Evolutionary conservation across 179 eudicot genomes (phyloP).

Genomic region (Nepenthes alata): DNA sequence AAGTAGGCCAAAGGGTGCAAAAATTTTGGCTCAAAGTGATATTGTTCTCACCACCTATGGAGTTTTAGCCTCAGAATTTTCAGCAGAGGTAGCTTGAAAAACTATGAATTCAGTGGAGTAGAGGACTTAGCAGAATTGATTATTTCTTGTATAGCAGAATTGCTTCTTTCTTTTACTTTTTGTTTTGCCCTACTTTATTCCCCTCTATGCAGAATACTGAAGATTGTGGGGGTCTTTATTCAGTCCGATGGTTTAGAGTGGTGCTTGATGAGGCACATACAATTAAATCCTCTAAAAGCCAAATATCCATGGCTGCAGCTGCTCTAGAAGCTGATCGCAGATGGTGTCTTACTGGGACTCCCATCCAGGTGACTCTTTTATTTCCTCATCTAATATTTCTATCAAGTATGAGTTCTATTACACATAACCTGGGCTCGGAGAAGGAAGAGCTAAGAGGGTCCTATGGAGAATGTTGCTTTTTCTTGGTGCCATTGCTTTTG

Average conservation of each 20-base stretch:
- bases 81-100: conserved; percentile 45
- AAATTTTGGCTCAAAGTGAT: conserved; percentile 57
- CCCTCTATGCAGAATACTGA: conserved; percentile 51
- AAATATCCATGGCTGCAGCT: conserved; percentile 75
- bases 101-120: not conserved
- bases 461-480: too few species aligned
- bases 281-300: conserved; percentile 87
- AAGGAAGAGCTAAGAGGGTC: too few species aligned
- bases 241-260: conserved; percentile 83
- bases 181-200: conserved; percentile 7
- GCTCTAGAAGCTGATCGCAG: conserved; percentile 75
- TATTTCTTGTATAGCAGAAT: not conserved
- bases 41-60: conserved; percentile 94
- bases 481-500: too few species aligned
- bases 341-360: conserved; percentile 99
- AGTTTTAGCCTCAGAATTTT: conserved; percentile 76
- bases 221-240: conserved; percentile 60
- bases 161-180: not conserved
- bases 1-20: conserved; percentile 73
- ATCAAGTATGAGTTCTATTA: too few species aligned
- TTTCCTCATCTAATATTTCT: too few species aligned
- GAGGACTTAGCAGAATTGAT: not conserved
- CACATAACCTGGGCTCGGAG: too few species aligned
- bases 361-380: conserved; percentile 61
- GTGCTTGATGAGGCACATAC: conserved; percentile 98